Base-by-base conservation (phyloP, 331 rosid species). In the Arachis monticola region DNA sequence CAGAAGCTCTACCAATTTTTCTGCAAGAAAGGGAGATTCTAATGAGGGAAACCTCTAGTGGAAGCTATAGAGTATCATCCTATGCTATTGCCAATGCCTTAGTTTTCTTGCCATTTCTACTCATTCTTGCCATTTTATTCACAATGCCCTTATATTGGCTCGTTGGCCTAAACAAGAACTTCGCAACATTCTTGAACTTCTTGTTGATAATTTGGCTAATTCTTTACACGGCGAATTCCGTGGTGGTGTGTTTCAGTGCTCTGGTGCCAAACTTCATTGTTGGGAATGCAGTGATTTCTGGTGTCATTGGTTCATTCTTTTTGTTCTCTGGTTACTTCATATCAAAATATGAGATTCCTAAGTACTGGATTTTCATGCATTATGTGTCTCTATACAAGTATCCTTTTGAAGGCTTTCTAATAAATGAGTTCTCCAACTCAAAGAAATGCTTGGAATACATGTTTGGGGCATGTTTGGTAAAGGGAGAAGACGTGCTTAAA, bases 311-410 rank as follows among this genome's bases (percentile, higher is more conserved):
- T 4, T 89, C 97, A 3, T 91, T 87, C 85, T 89, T 91, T 65
- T 81, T 89, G 59, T 89, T 89, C 84, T 87, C 95, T 1, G 92
- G 95, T 22, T 91, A 91, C 84, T 89, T 91, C 88, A 91, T 89
- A 50, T 83, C 97, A 22, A 84, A 89, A 69, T 73, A 78, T 0
- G 91, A 68, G 65, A 91, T 87, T 42, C 97, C 95, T 3, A 62
- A 77, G n/a, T 89, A 89, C 55, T 89, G 97, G 97, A 84, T 87
- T 62, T 87, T 89, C 89, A 89, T 91, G 93, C 95, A 91, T 70
- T 86, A 81, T 63, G 63, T 89, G 22, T 89, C 97, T 9, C 74
- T 89, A 70, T 91, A 87, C 45, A 89, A 91, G 89, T 87, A 89
- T 68, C 97, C 97, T 6, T 91, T 91, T 10, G 96, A 91, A 85